These are phyloP conservation scores for Dothistroma septosporum DNA, from an alignment of 2,329 filamentous ascomycete genomes.

Conservation along the genomic window DNA sequence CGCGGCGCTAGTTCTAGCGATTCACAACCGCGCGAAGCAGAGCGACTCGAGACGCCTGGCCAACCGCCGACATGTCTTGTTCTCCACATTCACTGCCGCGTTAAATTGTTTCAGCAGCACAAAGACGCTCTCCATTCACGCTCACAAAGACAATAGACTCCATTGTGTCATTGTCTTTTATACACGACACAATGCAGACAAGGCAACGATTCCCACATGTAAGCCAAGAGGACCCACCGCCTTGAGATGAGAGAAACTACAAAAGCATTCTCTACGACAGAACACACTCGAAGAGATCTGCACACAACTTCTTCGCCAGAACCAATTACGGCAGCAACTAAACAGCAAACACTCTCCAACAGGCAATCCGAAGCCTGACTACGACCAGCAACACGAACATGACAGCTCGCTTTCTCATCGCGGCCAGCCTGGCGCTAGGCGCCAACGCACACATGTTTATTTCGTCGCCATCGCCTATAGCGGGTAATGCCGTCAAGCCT, in stretches of 20 bases:
- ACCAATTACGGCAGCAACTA: neutral
- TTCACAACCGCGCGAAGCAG: neutral
- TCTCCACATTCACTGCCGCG: neutral
- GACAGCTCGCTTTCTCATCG: slow-evolving; percentile 32
- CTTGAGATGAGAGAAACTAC: neutral
- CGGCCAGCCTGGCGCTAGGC: slow-evolving; percentile 52
- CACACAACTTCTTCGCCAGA: neutral
- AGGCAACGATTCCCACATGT: neutral
- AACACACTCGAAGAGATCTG: neutral
- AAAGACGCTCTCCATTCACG: neutral
- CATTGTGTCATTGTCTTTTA: neutral
- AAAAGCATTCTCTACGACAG: neutral
- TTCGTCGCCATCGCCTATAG: slow-evolving; percentile 60
- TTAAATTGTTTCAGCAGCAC: neutral
- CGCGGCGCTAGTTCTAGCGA: neutral
- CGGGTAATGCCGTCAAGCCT: slow-evolving; percentile 50
- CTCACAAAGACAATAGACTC: neutral
- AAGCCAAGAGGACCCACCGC: neutral
- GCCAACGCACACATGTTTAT: slow-evolving; percentile 75
- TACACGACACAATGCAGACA: neutral
- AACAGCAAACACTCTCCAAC: neutral
- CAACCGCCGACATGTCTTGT: neutral
- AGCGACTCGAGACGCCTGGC: neutral
- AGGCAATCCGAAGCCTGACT: slow-evolving; percentile 13
- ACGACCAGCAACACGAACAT: slow-evolving; percentile 11